Evolutionary conservation across 2,329 filamentous ascomycete genomes (phyloP).

Genomic region (Tolypocladium pustulatum): DNA sequence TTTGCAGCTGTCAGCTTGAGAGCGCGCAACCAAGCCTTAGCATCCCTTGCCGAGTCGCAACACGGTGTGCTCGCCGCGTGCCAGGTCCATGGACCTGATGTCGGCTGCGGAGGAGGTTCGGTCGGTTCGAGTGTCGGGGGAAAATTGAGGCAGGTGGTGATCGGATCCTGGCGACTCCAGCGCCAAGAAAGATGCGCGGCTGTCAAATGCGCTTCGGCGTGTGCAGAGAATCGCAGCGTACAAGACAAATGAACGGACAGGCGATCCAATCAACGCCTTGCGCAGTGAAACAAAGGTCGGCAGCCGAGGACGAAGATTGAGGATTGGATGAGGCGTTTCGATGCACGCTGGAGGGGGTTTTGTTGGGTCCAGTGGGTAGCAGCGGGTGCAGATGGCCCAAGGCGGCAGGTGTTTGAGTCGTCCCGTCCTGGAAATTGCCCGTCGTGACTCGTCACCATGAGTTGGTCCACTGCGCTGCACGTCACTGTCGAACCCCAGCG

Average conservation of each 20-base stretch:
- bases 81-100: background rate
- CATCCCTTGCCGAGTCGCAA: constrained; percentile 5
- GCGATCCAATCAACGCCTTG: background rate
- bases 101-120: background rate
- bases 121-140: background rate
- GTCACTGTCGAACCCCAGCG: background rate
- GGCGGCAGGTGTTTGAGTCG: background rate
- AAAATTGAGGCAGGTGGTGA: background rate
- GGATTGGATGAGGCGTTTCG: background rate
- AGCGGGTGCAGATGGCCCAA: background rate
- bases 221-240: background rate
- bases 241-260: background rate
- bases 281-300: background rate
- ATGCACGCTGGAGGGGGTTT: background rate
- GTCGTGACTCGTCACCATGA: no score
- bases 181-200: background rate
- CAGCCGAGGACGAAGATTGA: background rate
- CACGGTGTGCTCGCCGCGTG: background rate
- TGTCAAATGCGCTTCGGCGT: background rate
- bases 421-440: background rate
- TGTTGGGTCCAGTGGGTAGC: background rate
- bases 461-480: background rate
- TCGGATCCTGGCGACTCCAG: background rate
- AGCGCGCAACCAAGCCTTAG: constrained; percentile 3
- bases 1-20: constrained; percentile 3